These are phyloP conservation scores for Apiospora kogelbergensis DNA, from an alignment of 2,329 filamentous ascomycete genomes.

Conservation along the genomic window DNA sequence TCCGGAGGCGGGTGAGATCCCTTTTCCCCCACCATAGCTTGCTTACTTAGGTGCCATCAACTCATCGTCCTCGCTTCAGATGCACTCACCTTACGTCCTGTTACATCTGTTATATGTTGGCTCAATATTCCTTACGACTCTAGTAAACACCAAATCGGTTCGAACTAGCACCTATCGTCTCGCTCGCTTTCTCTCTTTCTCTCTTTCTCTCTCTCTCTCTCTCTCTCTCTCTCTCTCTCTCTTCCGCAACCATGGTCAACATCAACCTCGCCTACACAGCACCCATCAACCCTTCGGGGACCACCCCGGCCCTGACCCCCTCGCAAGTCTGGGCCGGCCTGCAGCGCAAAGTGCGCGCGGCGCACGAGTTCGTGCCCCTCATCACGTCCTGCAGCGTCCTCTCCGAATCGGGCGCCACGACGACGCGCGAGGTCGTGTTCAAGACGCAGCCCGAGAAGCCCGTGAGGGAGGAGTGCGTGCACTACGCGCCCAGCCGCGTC, in stretches of 20 bases:
- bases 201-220: too few species aligned
- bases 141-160: too few species aligned
- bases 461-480: slow-evolving; percentile 32
- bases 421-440: slow-evolving; percentile 33
- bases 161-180: too few species aligned
- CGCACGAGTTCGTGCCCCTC: slow-evolving; percentile 38
- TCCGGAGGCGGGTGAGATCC: not conserved
- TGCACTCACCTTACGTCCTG: too few species aligned
- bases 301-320: slow-evolving; percentile 27
- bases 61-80: not conserved
- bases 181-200: too few species aligned
- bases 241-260: slow-evolving; percentile 29
- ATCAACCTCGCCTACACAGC: slow-evolving; percentile 36
- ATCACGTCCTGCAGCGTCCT: slow-evolving; percentile 33
- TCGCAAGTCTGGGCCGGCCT: slow-evolving; percentile 37
- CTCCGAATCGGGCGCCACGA: slow-evolving; percentile 22
- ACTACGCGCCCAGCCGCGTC: slow-evolving; percentile 32
- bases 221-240: too few species aligned
- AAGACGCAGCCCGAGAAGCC: slow-evolving; percentile 3
- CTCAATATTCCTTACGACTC: too few species aligned
- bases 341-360: slow-evolving; percentile 33
- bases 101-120: too few species aligned
- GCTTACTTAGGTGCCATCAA: not conserved
- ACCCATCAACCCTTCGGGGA: slow-evolving; percentile 35
- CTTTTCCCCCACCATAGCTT: not conserved